Evolutionary conservation across 139 green algal genomes (phyloP), one percentile per base, ranked within the genome.

Genomic region (Diplosphaera chodatii): DNA sequence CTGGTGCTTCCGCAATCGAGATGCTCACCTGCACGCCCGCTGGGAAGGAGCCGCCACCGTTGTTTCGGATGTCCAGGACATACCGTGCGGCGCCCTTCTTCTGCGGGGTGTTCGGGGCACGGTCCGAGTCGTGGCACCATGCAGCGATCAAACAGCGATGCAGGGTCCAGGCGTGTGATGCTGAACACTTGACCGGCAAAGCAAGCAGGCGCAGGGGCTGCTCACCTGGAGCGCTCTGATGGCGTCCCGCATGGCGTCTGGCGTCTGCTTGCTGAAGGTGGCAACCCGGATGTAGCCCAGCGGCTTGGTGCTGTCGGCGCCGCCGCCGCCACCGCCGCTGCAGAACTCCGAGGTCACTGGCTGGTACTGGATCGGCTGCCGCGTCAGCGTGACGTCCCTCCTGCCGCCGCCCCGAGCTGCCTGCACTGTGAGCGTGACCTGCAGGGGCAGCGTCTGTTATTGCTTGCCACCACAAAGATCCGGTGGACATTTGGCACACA

Each of bases 61-160:
- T 99, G 82, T 97, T 97, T 16, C 95, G 80, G 4, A 99, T 72
- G 77, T 99, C 95, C 48, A 99, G 72, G 30, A 99, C 84, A 34
- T 91, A 83, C 16, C 75, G 69, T 40, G 20, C 40, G 30, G 32
- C 55, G 32, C 28, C 27, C 22, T 56, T 48, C 48, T 59, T 59
- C 30, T 68, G 64, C 64, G 27, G 56, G 56, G 28, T 32, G 10
- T 33, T 3, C 13, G 33, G 20, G 33, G 8, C 13, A 66, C 13
- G 21, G 62, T 22, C 10, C 13, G 21, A 33, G 8, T 66, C 13
- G 15, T 20, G 10, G 55, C 8, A 23, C 21, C 4, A 4, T 30
- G 23, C 55, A 29, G 22, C 55, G 15, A 29, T 13, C 21, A 4
- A 28, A 18, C 20, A n/a, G n/a, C n/a, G n/a, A n/a, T n/a, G n/a